phyloP scores from a whole-genome alignment of 73 alveolate genomes.

The Paramecium pentaurelia region DNA sequence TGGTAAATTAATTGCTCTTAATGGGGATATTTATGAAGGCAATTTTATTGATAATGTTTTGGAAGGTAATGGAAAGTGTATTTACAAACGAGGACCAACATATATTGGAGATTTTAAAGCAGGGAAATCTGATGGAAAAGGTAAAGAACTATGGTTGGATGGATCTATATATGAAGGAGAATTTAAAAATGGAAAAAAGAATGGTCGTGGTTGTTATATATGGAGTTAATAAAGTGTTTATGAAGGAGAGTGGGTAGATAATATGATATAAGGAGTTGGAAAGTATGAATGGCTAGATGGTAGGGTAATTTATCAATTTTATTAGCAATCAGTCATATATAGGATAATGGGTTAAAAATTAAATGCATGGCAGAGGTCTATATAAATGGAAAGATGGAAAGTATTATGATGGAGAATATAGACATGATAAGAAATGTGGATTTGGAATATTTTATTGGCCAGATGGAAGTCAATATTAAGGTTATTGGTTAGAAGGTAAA shows the following conservation, averaged over 20 bases:
- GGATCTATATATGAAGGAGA: conserved; percentile 70
- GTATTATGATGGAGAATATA: conserved; percentile 62
- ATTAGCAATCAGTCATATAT: conserved; percentile 48
- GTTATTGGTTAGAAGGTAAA: conserved; percentile 69
- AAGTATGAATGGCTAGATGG: conserved; percentile 67
- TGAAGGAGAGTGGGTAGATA: conserved; percentile 64
- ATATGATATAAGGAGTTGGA: conserved; percentile 67
- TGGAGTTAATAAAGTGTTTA: conserved; percentile 46
- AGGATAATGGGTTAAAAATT: conserved; percentile 77
- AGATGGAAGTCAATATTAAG: conserved; percentile 39
- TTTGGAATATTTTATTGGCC: conserved; percentile 67
- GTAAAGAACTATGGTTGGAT: conserved; percentile 58
- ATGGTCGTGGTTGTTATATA: conserved; percentile 21
- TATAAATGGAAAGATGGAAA: conserved; percentile 64
- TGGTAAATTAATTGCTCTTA: conserved; percentile 73
- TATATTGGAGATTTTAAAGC: conserved; percentile 76
- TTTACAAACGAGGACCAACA: conserved; percentile 62
- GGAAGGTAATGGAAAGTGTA: conserved; percentile 61
- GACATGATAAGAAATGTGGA: conserved; percentile 62
- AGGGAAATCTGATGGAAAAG: conserved; percentile 71
- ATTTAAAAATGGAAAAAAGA: background rate
- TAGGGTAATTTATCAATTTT: conserved; percentile 17
- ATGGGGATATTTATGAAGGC: conserved; percentile 79
- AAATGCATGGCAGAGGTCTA: conserved; percentile 78
- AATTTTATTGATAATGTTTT: conserved; percentile 80